Conservation (phyloP, 495 filamentous ascomycete species). For the Beverwykella pulmonaria region DNA sequence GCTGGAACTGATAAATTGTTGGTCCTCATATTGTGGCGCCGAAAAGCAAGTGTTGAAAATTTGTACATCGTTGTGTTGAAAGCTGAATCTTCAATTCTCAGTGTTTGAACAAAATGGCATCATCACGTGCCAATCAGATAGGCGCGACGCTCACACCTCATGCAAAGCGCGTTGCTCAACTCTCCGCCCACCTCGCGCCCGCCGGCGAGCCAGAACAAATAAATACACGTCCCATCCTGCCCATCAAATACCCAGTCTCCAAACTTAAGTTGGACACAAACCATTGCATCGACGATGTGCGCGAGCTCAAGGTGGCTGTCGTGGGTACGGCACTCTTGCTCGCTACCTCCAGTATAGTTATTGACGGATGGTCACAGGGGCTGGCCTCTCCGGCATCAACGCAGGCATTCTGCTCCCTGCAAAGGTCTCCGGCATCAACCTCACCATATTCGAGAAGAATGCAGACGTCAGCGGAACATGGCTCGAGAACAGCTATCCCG, state of each 20-base stretch:
- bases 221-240: background rate
- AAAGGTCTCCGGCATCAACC: conserved; percentile 55
- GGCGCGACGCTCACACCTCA: background rate
- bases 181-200: background rate
- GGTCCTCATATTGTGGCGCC: background rate
- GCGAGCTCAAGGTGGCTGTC: conserved; percentile 48
- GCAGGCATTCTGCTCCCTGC: conserved; percentile 55
- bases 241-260: conserved; percentile 19
- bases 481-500: conserved; percentile 63
- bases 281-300: conserved; percentile 26
- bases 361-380: no score
- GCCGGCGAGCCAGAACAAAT: background rate
- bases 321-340: conserved; percentile 46
- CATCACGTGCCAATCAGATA: background rate
- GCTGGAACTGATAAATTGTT: background rate
- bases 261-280: conserved; percentile 28
- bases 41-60: background rate
- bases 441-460: conserved; percentile 62
- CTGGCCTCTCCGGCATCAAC: conserved; percentile 55
- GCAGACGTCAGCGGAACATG: conserved; percentile 59
- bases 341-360: no score
- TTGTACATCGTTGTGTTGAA: no score
- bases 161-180: background rate
- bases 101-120: background rate
- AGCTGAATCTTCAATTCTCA: no score